phyloP scores from a whole-genome alignment of 768 basidiomycete species.

The Auricularia heimuer region DNA sequence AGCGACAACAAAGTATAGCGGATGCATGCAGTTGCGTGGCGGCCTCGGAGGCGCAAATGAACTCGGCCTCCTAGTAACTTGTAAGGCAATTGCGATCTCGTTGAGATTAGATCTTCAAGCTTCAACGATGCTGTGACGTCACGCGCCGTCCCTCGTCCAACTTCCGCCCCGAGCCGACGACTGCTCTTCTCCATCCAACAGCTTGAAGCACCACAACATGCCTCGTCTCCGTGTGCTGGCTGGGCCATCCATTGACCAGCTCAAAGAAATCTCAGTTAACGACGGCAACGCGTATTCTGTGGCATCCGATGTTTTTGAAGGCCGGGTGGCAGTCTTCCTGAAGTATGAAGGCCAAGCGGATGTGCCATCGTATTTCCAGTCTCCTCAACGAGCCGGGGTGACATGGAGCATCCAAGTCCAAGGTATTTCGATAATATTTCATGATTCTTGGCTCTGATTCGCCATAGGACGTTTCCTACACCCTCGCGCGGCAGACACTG shows the following conservation, averaged over 20 bases:
- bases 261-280: constrained; percentile 64
- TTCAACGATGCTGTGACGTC: too few relatives aligned
- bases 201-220: constrained; percentile 7
- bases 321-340: constrained; percentile 63
- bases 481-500: constrained; percentile 59
- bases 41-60: too few relatives aligned
- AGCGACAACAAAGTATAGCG: too few relatives aligned
- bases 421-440: constrained; percentile 33
- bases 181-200: constrained; percentile 2
- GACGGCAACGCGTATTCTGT: constrained; percentile 42
- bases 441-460: too few relatives aligned
- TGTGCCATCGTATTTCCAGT: constrained; percentile 62
- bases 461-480: constrained; percentile 40
- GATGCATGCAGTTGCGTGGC: too few relatives aligned
- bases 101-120: too few relatives aligned
- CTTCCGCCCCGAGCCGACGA: too few relatives aligned
- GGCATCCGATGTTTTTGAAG: constrained; percentile 61
- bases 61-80: too few relatives aligned
- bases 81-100: too few relatives aligned
- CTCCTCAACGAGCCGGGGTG: constrained; percentile 55
- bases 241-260: constrained; percentile 48
- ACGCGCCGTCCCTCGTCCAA: too few relatives aligned
- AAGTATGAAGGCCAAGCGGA: constrained; percentile 47
- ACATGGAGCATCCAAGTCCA: constrained; percentile 91
- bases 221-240: constrained; percentile 65